Evolutionary conservation across 108 stramenopile genomes (phyloP).

Genomic region (Thalassiosira profunda): DNA sequence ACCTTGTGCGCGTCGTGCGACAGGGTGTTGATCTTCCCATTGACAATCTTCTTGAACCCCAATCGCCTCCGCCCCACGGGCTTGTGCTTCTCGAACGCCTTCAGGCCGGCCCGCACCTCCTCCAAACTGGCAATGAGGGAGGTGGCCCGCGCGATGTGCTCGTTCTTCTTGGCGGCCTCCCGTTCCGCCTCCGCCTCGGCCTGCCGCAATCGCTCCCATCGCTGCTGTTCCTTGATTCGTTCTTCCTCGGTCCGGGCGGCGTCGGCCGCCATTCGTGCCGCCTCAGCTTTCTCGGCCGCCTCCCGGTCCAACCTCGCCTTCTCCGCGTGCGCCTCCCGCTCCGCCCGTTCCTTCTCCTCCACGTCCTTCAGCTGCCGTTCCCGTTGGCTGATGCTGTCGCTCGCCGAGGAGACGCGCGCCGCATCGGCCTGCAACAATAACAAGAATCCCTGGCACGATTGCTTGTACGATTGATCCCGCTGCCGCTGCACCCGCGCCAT

Average conservation of each 20-base stretch:
- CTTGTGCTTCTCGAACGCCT: conserved; percentile 67
- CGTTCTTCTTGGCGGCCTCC: conserved; percentile 7
- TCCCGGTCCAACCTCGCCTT: conserved; percentile 6
- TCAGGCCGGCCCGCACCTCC: conserved; percentile 50
- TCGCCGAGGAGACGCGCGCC: neutral
- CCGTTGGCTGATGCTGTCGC: conserved; percentile 19
- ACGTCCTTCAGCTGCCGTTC: neutral
- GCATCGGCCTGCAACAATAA: conserved; percentile 31
- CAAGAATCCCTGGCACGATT: conserved; percentile 4
- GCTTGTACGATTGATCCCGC: conserved; percentile 20
- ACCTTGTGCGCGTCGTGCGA: conserved; percentile 73
- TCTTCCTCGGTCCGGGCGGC: conserved; percentile 9
- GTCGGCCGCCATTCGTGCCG: conserved; percentile 20
- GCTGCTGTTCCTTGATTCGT: conserved; percentile 3
- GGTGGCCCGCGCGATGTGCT: conserved; percentile 36
- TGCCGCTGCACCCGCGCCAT: conserved; percentile 16
- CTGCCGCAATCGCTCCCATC: neutral
- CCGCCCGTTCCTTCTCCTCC: conserved; percentile 13
- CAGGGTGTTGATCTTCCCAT: conserved; percentile 86
- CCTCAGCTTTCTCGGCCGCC: conserved; percentile 1
- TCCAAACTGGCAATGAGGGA: conserved; percentile 62
- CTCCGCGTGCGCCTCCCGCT: neutral
- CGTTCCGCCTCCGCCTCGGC: conserved; percentile 19
- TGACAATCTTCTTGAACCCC: conserved; percentile 83
- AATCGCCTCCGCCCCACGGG: conserved; percentile 62